phyloP scores from a whole-genome alignment of 768 basidiomycete species.

The Leccinum sublutescens region DNA sequence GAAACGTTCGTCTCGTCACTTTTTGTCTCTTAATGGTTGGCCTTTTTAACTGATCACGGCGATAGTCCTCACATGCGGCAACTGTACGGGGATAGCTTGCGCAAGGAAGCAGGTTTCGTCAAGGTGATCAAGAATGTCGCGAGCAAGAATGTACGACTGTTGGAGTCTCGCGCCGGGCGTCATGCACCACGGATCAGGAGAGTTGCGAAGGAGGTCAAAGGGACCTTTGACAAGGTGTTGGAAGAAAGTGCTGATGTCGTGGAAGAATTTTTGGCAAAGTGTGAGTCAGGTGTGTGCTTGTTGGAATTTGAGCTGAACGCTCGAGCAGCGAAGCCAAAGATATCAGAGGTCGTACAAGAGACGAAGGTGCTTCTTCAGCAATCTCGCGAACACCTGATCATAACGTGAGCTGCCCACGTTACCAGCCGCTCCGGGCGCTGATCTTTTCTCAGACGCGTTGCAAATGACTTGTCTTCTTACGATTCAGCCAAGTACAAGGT shows the following conservation, averaged over 20 bases:
- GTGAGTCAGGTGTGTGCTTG: constrained; percentile 45
- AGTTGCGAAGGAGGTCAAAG: constrained; percentile 88
- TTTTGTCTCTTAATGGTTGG: not conserved
- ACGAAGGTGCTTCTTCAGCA: constrained; percentile 90
- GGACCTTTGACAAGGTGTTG: constrained; percentile 93
- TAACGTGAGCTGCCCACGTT: constrained; percentile 61
- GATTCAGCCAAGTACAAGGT: constrained; percentile 81
- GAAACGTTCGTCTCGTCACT: constrained; percentile 67
- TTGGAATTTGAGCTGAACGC: constrained; percentile 6
- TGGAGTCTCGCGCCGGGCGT: constrained; percentile 74
- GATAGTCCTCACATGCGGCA: constrained; percentile 96
- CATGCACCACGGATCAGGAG: constrained; percentile 82
- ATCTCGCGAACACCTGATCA: constrained; percentile 85
- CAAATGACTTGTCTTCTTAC: constrained; percentile 75
- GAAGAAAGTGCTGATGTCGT: constrained; percentile 91
- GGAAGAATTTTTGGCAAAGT: constrained; percentile 90
- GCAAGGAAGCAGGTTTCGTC: constrained; percentile 95
- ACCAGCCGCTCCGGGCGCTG: constrained; percentile 1
- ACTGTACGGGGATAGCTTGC: constrained; percentile 88
- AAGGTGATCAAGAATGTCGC: constrained; percentile 97
- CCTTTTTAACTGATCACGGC: not conserved
- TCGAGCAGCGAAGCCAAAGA: constrained; percentile 71
- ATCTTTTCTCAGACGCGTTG: constrained; percentile 57
- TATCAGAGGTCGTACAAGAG: constrained; percentile 89
- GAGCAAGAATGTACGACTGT: constrained; percentile 70